phyloP scores from a whole-genome alignment of 2,329 filamentous ascomycete genomes.

The Decorospora gaudefroyi region DNA sequence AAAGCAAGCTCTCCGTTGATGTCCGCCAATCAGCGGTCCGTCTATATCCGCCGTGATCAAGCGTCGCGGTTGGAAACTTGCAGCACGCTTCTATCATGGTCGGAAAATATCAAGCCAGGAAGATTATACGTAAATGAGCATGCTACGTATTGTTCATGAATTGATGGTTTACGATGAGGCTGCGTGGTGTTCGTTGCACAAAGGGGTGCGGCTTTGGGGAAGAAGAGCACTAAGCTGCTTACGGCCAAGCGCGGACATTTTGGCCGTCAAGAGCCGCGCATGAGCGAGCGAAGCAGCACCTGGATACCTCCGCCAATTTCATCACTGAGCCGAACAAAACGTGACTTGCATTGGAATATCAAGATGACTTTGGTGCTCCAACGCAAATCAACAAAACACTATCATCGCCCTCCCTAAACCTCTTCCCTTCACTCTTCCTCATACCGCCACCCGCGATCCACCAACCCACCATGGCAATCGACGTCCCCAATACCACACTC shows the following conservation, averaged over 20 bases:
- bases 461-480: slow-evolving; percentile 26
- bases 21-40: slow-evolving; percentile 26
- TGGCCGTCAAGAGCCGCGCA: slow-evolving; percentile 11
- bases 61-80: neutral
- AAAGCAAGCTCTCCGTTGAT: slow-evolving; percentile 22
- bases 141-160: too few species aligned
- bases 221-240: too few species aligned
- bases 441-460: neutral
- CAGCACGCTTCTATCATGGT: neutral
- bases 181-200: too few species aligned
- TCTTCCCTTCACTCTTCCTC: neutral
- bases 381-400: too few species aligned
- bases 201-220: too few species aligned
- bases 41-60: slow-evolving; percentile 21
- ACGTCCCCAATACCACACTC: slow-evolving; percentile 54
- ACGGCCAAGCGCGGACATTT: slow-evolving; percentile 2
- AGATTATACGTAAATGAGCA: too few species aligned
- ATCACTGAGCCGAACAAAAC: neutral
- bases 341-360: slow-evolving; percentile 3
- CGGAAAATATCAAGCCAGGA: too few species aligned
- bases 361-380: too few species aligned
- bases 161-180: neutral
- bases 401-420: too few species aligned
- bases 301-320: neutral
- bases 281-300: neutral